phyloP scores from a whole-genome alignment of 345 rosid genomes.

The Pugionium dolabratum region DNA sequence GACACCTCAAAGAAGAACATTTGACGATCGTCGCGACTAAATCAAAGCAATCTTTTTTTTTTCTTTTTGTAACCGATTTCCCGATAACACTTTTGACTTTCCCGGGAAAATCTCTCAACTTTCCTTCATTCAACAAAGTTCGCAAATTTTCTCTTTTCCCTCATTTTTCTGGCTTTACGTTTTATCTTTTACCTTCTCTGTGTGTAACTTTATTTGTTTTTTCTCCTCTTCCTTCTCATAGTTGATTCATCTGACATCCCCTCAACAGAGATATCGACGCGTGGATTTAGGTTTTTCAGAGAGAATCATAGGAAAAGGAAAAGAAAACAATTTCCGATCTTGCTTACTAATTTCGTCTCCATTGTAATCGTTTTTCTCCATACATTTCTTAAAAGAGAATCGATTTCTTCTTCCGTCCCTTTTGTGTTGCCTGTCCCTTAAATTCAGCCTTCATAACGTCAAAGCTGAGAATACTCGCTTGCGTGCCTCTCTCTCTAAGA shows the following conservation, averaged over 20 bases:
- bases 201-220: not conserved
- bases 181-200: not conserved
- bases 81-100: conserved; percentile 29
- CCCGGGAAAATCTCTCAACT: conserved; percentile 34
- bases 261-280: conserved; percentile 20
- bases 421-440: conserved; percentile 43
- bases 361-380: conserved; percentile 25
- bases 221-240: not conserved
- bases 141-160: not conserved
- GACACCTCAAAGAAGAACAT: conserved; percentile 1
- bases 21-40: conserved; percentile 13
- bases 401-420: conserved; percentile 7
- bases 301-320: not conserved
- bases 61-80: not conserved
- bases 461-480: conserved; percentile 48
- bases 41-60: not conserved
- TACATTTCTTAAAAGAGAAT: conserved; percentile 13
- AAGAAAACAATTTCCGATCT: conserved; percentile 33
- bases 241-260: conserved; percentile 3
- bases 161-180: conserved; percentile 20
- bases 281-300: conserved; percentile 13
- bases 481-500: conserved; percentile 29
- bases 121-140: not conserved
- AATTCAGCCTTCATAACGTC: conserved; percentile 56
- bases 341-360: conserved; percentile 21